Conservation (phyloP, 2,329 filamentous ascomycete species). For the Drechslerella dactyloides region DNA sequence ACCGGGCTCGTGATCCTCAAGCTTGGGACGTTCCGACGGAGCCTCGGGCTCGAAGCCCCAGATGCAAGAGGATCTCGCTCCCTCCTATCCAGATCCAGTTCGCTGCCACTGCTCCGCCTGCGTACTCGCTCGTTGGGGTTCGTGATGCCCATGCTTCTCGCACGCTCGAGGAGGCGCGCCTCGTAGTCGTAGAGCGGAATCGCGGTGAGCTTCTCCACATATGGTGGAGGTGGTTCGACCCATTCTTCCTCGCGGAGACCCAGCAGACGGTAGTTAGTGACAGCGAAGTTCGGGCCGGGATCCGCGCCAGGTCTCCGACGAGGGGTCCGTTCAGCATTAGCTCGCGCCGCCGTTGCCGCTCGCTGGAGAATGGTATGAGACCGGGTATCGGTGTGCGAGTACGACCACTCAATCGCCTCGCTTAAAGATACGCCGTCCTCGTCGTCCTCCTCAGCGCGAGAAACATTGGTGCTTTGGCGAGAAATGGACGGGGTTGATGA, state of each 20-base stretch:
- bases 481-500: constrained; percentile 17
- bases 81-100: constrained; percentile 41
- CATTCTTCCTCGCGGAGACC: constrained; percentile 52
- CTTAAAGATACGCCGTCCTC: constrained; percentile 51
- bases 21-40: constrained; percentile 42
- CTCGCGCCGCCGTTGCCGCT: constrained; percentile 52
- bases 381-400: constrained; percentile 54
- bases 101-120: constrained; percentile 41
- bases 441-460: constrained; percentile 32
- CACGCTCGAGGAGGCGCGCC: constrained; percentile 41
- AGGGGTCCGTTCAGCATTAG: constrained; percentile 50
- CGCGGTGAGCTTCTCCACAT: constrained; percentile 52
- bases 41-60: constrained; percentile 45
- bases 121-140: constrained; percentile 53
- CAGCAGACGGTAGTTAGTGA: constrained; percentile 50
- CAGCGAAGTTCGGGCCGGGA: constrained; percentile 52
- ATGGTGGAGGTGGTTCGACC: constrained; percentile 55
- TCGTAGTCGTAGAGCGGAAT: constrained; percentile 49
- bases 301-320: constrained; percentile 52
- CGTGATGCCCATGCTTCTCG: constrained; percentile 43
- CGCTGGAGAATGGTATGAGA: constrained; percentile 53
- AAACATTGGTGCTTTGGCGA: constrained; percentile 26
- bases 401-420: constrained; percentile 53
- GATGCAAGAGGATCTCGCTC: constrained; percentile 48
- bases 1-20: constrained; percentile 47